Evolutionary conservation across 306 rosid species (phyloP).

Genomic region (Oemleria cerasiformis): DNA sequence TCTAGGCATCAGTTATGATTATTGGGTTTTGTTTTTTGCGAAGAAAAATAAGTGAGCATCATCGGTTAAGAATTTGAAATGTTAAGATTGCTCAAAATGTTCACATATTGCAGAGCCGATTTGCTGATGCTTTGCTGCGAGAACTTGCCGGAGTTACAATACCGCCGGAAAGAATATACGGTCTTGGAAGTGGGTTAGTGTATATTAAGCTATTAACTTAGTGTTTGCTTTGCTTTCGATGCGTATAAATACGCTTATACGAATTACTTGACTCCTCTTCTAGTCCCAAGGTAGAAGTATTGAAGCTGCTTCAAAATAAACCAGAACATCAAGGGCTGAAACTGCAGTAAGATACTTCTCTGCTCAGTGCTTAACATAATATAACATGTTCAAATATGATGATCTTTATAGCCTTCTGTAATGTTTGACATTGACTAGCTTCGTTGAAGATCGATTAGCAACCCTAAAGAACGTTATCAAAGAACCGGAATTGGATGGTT

Average conservation of each 20-base stretch:
- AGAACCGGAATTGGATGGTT: constrained; percentile 75
- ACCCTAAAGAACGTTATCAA: constrained; percentile 80
- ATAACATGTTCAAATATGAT: neutral
- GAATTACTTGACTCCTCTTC: constrained; percentile 6
- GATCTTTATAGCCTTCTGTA: neutral
- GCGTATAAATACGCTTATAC: neutral
- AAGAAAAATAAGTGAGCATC: neutral
- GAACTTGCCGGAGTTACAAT: constrained; percentile 77
- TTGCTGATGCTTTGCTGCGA: constrained; percentile 74
- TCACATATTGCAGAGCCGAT: constrained; percentile 52
- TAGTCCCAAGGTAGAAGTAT: constrained; percentile 84
- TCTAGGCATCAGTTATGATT: constrained; percentile 12
- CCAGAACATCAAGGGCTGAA: constrained; percentile 75
- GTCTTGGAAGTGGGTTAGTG: constrained; percentile 81
- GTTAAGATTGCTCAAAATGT: neutral
- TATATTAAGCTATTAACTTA: neutral
- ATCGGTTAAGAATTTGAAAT: neutral
- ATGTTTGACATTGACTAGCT: constrained; percentile 43
- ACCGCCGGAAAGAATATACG: constrained; percentile 80
- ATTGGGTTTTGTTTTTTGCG: neutral
- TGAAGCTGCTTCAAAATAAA: constrained; percentile 76
- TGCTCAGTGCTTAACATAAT: constrained; percentile 7
- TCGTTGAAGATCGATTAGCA: constrained; percentile 83
- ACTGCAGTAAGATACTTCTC: constrained; percentile 63
- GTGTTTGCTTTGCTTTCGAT: neutral